phyloP scores from a whole-genome alignment of 495 filamentous ascomycete genomes.

The Penicillium chermesinum region DNA sequence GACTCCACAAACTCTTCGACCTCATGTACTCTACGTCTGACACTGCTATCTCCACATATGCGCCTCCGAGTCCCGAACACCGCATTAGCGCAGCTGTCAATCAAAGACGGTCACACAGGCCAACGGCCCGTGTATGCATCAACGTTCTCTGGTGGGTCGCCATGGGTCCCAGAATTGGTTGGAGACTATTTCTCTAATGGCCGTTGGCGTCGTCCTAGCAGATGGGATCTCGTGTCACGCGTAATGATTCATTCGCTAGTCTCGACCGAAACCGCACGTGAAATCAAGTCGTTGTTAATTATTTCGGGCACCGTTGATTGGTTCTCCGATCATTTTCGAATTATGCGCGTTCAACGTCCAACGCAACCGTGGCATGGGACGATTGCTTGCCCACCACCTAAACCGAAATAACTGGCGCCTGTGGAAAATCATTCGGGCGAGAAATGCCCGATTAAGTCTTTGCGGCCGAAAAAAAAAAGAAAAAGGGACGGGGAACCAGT shows the following conservation, averaged over 20 bases:
- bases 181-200: constrained; percentile 10
- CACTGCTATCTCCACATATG: constrained; percentile 4
- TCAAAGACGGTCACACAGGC: constrained; percentile 10
- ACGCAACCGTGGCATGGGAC: neutral
- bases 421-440: neutral
- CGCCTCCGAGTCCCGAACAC: constrained; percentile 4
- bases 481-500: constrained; percentile 9
- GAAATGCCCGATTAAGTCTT: no score
- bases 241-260: neutral
- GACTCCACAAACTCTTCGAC: neutral
- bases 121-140: constrained; percentile 16
- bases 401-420: neutral
- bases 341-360: neutral
- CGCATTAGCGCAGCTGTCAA: constrained; percentile 16
- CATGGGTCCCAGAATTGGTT: constrained; percentile 4
- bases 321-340: no score
- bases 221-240: constrained; percentile 6
- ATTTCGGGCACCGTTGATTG: no score
- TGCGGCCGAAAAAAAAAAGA: constrained; percentile 5
- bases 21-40: neutral
- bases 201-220: constrained; percentile 3
- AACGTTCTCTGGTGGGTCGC: constrained; percentile 1
- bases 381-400: neutral
- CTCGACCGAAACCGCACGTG: neutral
- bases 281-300: constrained; percentile 10